These are phyloP conservation scores for Cinchona pubescens DNA, from an alignment of 257 asterid species.

Conservation along the genomic window DNA sequence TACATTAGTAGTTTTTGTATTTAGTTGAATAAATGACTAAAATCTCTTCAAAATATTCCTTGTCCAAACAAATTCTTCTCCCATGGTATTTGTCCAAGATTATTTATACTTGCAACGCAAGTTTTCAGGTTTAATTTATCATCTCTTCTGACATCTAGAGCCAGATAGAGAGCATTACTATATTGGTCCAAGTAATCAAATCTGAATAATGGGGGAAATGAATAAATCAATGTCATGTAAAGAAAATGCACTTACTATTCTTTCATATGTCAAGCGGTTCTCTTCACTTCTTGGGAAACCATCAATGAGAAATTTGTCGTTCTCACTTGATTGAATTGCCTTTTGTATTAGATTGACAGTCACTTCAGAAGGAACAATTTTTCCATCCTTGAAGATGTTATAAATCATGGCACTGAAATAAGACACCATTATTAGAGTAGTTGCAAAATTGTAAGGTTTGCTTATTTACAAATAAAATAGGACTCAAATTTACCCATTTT, in stretches of 20 bases:
- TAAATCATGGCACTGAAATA: constrained; percentile 76
- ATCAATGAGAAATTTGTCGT: constrained; percentile 71
- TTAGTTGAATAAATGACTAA: not conserved
- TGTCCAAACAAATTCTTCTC: not conserved
- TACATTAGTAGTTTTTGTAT: constrained; percentile 34
- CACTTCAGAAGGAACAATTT: constrained; percentile 89
- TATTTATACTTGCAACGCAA: no score
- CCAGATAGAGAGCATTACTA: not conserved
- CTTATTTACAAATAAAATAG: not conserved
- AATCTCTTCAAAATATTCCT: not conserved
- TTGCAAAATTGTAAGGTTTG: not conserved
- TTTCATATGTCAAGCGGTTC: constrained; percentile 77
- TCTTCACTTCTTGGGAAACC: constrained; percentile 98
- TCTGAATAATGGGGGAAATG: constrained; percentile 6
- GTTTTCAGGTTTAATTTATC: no score
- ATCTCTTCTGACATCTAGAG: no score
- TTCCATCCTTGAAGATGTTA: constrained; percentile 74
- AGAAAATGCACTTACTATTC: constrained; percentile 58
- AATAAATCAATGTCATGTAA: constrained; percentile 15
- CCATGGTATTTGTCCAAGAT: not conserved
- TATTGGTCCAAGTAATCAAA: constrained; percentile 17
- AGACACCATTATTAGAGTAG: constrained; percentile 1
- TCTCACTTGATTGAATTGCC: constrained; percentile 64
- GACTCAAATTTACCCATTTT: constrained; percentile 51
- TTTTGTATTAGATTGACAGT: constrained; percentile 68